Evolutionary conservation across 176 grass and related monocot genomes (phyloP), one percentile per base, ranked within the genome.

Genomic region (Musa itinerans): DNA sequence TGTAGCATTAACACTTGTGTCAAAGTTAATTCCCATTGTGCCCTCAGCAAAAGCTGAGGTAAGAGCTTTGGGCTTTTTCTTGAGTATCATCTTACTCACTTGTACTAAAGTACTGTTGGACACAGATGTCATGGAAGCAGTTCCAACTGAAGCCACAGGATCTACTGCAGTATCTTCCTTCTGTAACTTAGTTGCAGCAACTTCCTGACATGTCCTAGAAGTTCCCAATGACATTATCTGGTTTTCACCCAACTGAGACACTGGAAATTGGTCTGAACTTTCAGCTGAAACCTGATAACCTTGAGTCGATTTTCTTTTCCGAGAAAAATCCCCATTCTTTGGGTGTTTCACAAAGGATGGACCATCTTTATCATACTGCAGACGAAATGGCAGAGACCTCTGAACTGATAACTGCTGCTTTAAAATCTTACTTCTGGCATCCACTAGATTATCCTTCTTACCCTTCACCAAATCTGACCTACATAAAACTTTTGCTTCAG

Each of bases 121-220:
- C 48, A 66, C 78, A 82, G 67, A 79, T 82, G 16, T 79, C 78
- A 25, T 57, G 34, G 78, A 65, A 51, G 43, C 61, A 19, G 78
- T 74, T 74, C 57, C 81, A 52, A 82, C 79, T 76, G 76, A 84
- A 74, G 65, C 63, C 68, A 21, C 54, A 64, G 48, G 67, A 21
- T 68, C 75, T 49, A 6, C 57, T 17, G 50, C 57, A 81, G 51
- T 2, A 50, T 62, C 78, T 81, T 85, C 76, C 76, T 76, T 29
- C 0, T 20, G 65, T 23, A 68, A 26, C 26, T 57, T 68, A 73
- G 22, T 23, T 73, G 10, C 48, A 51, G 50, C 49, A 55, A 78
- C 71, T n/a, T 20, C 54, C 63, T 81, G 81, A 78, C 8, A 78
- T 79, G 67, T 50, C 53, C 76, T 79, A 50, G 73, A 57, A 26